Percentiles rank a stretch among this genome's conserved stretches.
Evolutionary conservation across 169 alveolate species (phyloP).

Genomic region (Eimeria necatrix): DNA sequence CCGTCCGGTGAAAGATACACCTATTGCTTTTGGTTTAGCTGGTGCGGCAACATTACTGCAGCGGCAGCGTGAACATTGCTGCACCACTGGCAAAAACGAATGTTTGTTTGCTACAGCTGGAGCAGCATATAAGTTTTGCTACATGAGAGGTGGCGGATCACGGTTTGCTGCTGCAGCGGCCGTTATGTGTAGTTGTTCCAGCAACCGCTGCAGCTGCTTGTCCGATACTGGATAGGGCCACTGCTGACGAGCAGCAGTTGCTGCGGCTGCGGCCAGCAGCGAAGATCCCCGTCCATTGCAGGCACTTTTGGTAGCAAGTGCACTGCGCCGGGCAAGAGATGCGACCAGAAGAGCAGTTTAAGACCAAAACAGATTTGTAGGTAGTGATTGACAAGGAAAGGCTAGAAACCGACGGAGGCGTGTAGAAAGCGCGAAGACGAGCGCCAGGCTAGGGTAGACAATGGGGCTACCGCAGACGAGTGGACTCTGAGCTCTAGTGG

Average conservation of each 20-base stretch:
- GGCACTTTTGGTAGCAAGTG: not conserved
- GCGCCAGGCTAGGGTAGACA: too few species aligned
- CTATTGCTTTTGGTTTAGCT: constrained; percentile 57
- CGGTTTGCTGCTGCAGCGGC: constrained; percentile 12
- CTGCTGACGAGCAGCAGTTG: not conserved
- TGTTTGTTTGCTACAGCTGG: constrained; percentile 22
- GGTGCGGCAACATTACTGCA: constrained; percentile 46
- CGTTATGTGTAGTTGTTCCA: not conserved
- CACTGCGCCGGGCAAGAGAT: not conserved
- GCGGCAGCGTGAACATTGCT: constrained; percentile 43
- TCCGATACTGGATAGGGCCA: too few species aligned
- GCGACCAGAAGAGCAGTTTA: too few species aligned
- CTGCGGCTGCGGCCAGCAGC: constrained; percentile 14
- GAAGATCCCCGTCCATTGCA: not conserved
- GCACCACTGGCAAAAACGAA: constrained; percentile 33
- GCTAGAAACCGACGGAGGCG: too few species aligned
- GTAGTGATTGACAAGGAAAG: too few species aligned
- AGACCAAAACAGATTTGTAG: too few species aligned
- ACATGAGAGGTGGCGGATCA: not conserved
- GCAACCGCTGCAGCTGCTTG: constrained; percentile 28
- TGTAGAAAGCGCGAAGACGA: too few species aligned
- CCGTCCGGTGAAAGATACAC: constrained; percentile 34
- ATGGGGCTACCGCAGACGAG: too few species aligned
- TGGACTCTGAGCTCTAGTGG: too few species aligned
- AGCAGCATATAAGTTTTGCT: constrained; percentile 39